Evolutionary conservation across 2,329 filamentous ascomycete genomes (phyloP).

Genomic region (Claviceps maximensis): DNA sequence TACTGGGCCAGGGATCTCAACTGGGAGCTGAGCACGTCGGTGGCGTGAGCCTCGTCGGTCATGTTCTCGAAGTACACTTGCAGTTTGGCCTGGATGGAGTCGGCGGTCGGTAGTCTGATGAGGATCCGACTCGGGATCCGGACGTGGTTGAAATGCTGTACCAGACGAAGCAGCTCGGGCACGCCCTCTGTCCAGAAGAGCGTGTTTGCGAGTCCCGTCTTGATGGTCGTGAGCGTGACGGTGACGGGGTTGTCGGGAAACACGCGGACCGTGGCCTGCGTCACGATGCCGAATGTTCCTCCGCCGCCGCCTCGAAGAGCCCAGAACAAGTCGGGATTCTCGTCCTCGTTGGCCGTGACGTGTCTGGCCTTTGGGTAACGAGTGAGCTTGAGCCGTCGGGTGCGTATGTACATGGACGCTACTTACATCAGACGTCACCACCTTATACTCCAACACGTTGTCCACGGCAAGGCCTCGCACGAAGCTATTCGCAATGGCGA

Average conservation of each 20-base stretch:
- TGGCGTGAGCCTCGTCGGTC: not conserved
- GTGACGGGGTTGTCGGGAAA: conserved; percentile 1
- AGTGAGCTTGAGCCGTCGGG: not conserved
- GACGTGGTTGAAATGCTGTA: not conserved
- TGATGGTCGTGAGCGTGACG: not conserved
- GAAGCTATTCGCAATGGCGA: not conserved
- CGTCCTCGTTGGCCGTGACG: not conserved
- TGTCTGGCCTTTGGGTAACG: not conserved
- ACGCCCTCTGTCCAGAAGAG: not conserved
- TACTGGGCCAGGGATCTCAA: not conserved
- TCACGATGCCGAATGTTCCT: conserved; percentile 1
- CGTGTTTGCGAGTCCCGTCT: not conserved
- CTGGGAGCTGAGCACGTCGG: not conserved
- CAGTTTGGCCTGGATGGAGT: not conserved
- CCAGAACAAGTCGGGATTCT: not conserved
- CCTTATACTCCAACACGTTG: not conserved
- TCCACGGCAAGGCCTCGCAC: not conserved
- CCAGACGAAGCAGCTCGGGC: not conserved
- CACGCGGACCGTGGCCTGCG: conserved; percentile 1
- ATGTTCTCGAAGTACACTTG: not conserved
- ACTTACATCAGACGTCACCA: conserved; percentile 1
- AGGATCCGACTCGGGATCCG: not conserved
- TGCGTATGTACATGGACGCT: not conserved
- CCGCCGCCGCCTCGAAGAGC: not conserved
- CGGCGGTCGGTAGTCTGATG: not conserved